A percentile compares a stretch with the other conserved stretches of the same genome.
These are phyloP conservation scores for Neonectria punicea DNA, from an alignment of 2,329 filamentous ascomycete genomes.

Conservation along the genomic window DNA sequence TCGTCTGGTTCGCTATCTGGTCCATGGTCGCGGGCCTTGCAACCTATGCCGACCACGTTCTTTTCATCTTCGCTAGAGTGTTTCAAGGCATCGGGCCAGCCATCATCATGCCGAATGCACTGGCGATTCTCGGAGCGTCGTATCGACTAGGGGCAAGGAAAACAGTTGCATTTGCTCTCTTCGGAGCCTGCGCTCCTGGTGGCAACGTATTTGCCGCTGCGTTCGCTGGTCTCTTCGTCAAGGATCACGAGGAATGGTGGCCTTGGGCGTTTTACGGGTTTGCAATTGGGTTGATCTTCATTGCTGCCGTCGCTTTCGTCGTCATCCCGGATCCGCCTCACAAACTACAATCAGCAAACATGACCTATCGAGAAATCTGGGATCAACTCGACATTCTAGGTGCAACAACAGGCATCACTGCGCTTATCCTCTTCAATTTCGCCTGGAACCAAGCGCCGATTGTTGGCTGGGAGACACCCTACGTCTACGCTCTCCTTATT, in stretches of 20 bases:
- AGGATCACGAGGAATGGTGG: slow-evolving; percentile 54
- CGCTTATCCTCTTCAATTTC: slow-evolving; percentile 72
- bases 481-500: slow-evolving; percentile 67
- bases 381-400: slow-evolving; percentile 53
- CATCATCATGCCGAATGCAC: slow-evolving; percentile 70
- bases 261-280: slow-evolving; percentile 60
- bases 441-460: slow-evolving; percentile 73
- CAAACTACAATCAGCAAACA: slow-evolving; percentile 21
- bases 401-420: slow-evolving; percentile 59
- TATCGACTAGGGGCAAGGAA: slow-evolving; percentile 68
- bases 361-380: slow-evolving; percentile 35
- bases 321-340: slow-evolving; percentile 48
- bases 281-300: slow-evolving; percentile 47
- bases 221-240: slow-evolving; percentile 53
- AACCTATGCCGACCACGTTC: slow-evolving; percentile 51
- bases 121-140: slow-evolving; percentile 69
- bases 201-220: slow-evolving; percentile 56
- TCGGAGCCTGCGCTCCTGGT: slow-evolving; percentile 58
- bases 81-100: slow-evolving; percentile 72
- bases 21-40: slow-evolving; percentile 58
- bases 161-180: slow-evolving; percentile 67
- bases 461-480: slow-evolving; percentile 66
- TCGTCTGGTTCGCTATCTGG: slow-evolving; percentile 65
- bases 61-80: slow-evolving; percentile 63
- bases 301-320: slow-evolving; percentile 46